phyloP scores from a whole-genome alignment of 2,329 filamentous ascomycete species.

The Verticillium klebahnii region DNA sequence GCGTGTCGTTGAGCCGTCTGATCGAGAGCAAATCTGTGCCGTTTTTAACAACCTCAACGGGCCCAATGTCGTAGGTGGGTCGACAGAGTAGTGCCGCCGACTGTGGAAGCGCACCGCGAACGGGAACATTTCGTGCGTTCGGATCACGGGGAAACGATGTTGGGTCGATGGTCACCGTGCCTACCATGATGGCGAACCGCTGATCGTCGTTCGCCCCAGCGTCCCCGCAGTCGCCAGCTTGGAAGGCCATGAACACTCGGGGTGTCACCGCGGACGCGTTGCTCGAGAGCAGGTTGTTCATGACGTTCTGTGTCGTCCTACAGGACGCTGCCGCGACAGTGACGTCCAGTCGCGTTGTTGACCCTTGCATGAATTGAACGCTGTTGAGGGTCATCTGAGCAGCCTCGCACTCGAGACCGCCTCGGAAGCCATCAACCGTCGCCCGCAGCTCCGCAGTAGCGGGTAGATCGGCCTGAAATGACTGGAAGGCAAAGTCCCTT shows the following conservation, averaged over 20 bases:
- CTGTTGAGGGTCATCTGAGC: conserved; percentile 20
- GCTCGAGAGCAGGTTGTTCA: conserved; percentile 8
- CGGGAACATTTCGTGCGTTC: conserved; percentile 6
- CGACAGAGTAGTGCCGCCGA: conserved; percentile 22
- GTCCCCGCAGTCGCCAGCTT: conserved; percentile 14
- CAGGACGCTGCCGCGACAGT: conserved; percentile 18
- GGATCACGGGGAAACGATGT: conserved; percentile 2
- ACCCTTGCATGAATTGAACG: conserved; percentile 14
- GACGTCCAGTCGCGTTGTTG: conserved; percentile 20
- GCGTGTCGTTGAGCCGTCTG: conserved; percentile 1
- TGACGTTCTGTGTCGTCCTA: conserved; percentile 15
- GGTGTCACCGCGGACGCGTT: conserved; percentile 7
- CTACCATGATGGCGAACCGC: conserved; percentile 19
- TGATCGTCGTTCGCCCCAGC: conserved; percentile 13
- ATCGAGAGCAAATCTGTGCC: conserved; percentile 14
- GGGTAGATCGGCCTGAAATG: conserved; percentile 20
- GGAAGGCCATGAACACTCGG: conserved; percentile 16
- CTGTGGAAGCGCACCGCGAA: conserved; percentile 14
- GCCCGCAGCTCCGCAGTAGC: conserved; percentile 20
- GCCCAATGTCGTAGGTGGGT: conserved; percentile 18
- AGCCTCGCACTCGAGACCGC: conserved; percentile 23
- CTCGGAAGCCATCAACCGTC: conserved; percentile 28
- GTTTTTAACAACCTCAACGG: conserved; percentile 17
- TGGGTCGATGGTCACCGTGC: conserved; percentile 12
- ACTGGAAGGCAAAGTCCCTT: conserved; percentile 27